Evolutionary conservation across 331 rosid species (phyloP), one percentile per base, ranked within the genome.

Genomic region (Quercus tomentella): DNA sequence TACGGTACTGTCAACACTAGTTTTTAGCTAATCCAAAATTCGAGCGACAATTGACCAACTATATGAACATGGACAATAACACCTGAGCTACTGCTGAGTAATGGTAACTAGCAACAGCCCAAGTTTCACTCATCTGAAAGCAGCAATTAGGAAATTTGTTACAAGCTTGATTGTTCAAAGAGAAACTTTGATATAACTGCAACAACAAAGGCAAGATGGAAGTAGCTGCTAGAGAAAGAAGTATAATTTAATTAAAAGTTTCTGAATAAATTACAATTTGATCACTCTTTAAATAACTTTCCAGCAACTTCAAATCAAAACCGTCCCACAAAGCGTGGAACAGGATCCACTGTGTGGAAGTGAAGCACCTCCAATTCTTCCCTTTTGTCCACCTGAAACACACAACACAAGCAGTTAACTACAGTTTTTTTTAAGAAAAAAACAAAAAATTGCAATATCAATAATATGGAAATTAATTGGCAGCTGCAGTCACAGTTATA

Each of bases 111-210:
- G 52, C 52, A 33, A 35, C 26, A 20, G 72, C 45, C 45, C 70
- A 30, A 30, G 45, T 65, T 6, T 20, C 67, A 12, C 16, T 60
- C 26, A 11, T 60, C 7, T 23, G 17, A 22, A 60, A 60, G 67
- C 45, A 23, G 18, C 45, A 1, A 30, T 31, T 18, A 4, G 21
- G 15, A 67, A 83, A 35, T 80, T 78, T 76, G 74, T 79, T 78
- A 71, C 86, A 88, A 73, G 66, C 82, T 83, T 80, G 76, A 78
- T 83, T 56, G 88, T 79, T 85, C 75, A 45, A 76, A 80, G 28
- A 35, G 52, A 12, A 80, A 77, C 81, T 81, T 75, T 25, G 76
- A 78, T 82, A 70, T 45, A 75, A 75, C 52, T 17, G 88, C 82
- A 75, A 82, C 78, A 58, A 18, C 54, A 49, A 72, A 37, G 33